Base-by-base conservation (phyloP, 352 stramenopile genomes). In the Phytopythium ostracodes region DNA sequence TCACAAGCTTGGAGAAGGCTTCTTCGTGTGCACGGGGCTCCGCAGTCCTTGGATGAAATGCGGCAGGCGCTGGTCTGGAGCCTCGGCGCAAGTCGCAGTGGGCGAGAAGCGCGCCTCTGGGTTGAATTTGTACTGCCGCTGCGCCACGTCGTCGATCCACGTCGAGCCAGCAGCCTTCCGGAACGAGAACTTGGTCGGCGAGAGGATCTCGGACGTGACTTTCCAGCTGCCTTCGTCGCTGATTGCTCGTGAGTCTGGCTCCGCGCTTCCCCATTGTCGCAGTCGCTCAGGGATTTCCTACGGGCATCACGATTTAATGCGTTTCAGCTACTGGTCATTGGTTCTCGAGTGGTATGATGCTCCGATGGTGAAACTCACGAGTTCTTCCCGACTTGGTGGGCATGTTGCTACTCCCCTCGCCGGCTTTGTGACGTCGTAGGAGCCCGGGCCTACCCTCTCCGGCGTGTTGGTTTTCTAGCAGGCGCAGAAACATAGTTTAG, bases 121-220 rank as follows among this genome's bases (percentile, higher is more conserved):
- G 46, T 81, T 63, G 31, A 67, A 71, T 43, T 72, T 69, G 5
- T 64, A 70, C 38, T 86, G 75, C 0, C 68, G 76, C 43, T 84
- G 71, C 43, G 89, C 81, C 22, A 89, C 63, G 18, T 89, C 72
- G 47, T 89, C 81, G 66, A 91, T 92, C 83, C 81, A 92, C n/a
- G 81, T 82, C 1, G 64, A 66, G 51, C 70, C 63, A 0, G 60
- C 63, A 9, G 79, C 79, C 20, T 77, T 75, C 6, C 75, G 81
- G 59, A 92, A 91, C 2, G 70, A 87, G 59, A 79, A 87, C 18
- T 66, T 75, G 0, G 74, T 84, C 11, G 73, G 68, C 29, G 75
- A 79, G 22, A 77, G 77, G 50, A 86, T 89, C 54, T 89, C 79
- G 0, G 79, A 92, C 25, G 69, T 86, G n/a, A 57, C 59, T 46